Base-by-base conservation (phyloP, 441 rosid species). In the Erodium moschatum region DNA sequence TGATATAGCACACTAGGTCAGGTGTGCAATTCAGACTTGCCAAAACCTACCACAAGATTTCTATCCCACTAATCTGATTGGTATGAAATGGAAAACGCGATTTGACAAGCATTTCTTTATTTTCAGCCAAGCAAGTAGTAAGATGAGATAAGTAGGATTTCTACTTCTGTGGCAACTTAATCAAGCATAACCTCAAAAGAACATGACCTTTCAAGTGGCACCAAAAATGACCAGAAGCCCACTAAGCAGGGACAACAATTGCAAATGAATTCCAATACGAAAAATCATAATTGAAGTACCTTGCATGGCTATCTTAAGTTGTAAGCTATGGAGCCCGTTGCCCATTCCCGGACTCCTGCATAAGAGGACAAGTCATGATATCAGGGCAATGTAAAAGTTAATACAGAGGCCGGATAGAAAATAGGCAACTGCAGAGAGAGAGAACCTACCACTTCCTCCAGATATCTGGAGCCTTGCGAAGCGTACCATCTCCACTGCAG, bases 401-500 rank as follows among this genome's bases (percentile, higher is more conserved):
- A 69, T 65, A 72, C 62, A 13, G 27, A 42, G n/a, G 72, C 35
- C 60, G 48, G 67, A n/a, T 48, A 63, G 27, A 67, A 67, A 8
- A 1, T 5, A 29, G 2, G 4, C 8, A 6, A 24, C 4, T 52
- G 21, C 38, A 33, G 38, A 33, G 38, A 33, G 38, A 33, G 20
- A 18, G 24, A 54, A 24, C 70, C 44, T 54, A 89, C 99, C 97
- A 94, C 89, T 87, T 94, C 72, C 97, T 80, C 99, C 97, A 94
- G 62, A 94, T 79, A 80, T 85, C 97, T 20, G 97, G 99, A 82
- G 99, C 97, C 83, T 94, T 94, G 80, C 97, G 91, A 48, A 91
- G 88, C 46, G 97, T 91, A 63, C 97, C 97, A 80, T 91, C 99
- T 71, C 97, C 97, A 75, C 99, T 91, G 83, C 97, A 91, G 7